phyloP scores from a whole-genome alignment of 2,329 filamentous ascomycete species.

The Hypoxylon sp. region DNA sequence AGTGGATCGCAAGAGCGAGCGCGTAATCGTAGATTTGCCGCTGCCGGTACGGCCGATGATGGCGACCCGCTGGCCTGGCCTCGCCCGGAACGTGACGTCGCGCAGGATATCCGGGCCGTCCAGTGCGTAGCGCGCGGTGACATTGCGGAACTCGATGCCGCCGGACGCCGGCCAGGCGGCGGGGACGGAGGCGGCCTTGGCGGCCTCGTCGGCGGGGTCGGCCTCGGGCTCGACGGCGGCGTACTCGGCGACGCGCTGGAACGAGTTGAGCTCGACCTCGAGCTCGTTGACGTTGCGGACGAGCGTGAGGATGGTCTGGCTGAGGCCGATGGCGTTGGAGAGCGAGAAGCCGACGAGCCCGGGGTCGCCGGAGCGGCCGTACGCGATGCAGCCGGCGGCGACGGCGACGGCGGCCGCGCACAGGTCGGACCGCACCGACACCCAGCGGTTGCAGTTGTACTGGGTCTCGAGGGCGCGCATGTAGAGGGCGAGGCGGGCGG shows the following conservation, averaged over 20 bases:
- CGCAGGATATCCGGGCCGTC: conserved; percentile 44
- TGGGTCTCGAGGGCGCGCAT: conserved; percentile 45
- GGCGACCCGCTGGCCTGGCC: conserved; percentile 21
- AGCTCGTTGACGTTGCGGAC: conserved; percentile 33
- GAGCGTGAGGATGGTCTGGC: conserved; percentile 29
- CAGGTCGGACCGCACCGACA: conserved; percentile 24
- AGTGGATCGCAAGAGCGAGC: conserved; percentile 43
- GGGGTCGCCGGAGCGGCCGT: conserved; percentile 9
- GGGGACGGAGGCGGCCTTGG: conserved; percentile 26
- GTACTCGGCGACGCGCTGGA: conserved; percentile 46
- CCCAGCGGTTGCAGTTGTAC: conserved; percentile 36
- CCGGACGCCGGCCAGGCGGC: conserved; percentile 42
- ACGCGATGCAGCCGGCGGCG: conserved; percentile 16
- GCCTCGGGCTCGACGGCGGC: conserved; percentile 42
- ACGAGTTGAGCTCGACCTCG: conserved; percentile 36
- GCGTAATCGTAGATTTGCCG: conserved; percentile 66
- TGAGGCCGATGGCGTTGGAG: conserved; percentile 26
- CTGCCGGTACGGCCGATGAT: conserved; percentile 40
- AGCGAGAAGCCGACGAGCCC: conserved; percentile 29
- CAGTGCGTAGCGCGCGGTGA: conserved; percentile 40
- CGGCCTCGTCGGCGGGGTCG: conserved; percentile 25
- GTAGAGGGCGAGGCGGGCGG: conserved; percentile 43
- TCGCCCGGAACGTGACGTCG: conserved; percentile 37
- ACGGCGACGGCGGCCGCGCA: conserved; percentile 27
- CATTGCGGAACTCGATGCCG: conserved; percentile 41